Evolutionary conservation across 192 early-diverging fungal genomes (phyloP).

Genomic region (Gonapodya sp.): DNA sequence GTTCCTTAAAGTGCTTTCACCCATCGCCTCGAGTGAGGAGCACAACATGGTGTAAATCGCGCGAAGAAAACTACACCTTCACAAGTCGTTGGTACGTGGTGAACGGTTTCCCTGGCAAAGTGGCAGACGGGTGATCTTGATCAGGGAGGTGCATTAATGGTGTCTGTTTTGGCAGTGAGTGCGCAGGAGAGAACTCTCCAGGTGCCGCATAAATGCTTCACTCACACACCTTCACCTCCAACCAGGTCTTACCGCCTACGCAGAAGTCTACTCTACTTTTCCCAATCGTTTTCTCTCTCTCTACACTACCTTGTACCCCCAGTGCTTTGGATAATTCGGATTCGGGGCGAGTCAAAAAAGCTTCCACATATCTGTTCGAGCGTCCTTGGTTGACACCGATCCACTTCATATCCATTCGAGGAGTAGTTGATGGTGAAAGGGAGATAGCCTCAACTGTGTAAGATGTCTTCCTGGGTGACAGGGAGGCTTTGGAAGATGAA

Average conservation of each 20-base stretch:
- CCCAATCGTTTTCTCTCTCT: background rate
- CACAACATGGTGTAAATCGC: too few relatives aligned
- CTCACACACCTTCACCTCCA: background rate
- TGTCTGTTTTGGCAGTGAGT: background rate
- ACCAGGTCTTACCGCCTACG: background rate
- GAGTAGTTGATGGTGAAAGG: background rate
- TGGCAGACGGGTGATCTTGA: background rate
- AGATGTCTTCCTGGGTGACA: background rate
- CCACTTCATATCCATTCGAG: background rate
- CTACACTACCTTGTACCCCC: background rate
- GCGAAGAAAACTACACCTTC: background rate
- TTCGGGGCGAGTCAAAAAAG: background rate
- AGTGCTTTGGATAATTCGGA: background rate
- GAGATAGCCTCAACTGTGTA: constrained; percentile 10
- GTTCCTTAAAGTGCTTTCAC: constrained; percentile 3
- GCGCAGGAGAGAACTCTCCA: too few relatives aligned
- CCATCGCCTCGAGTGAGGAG: background rate
- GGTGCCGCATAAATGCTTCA: too few relatives aligned
- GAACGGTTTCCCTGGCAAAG: background rate
- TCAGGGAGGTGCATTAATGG: background rate
- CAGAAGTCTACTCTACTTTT: background rate
- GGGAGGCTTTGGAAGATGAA: background rate
- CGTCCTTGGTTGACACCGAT: constrained; percentile 3
- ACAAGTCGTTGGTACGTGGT: constrained; percentile 1
- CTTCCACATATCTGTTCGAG: background rate